A percentile compares a stretch with the other conserved stretches of the same genome.
These are phyloP conservation scores for Colletotrichum siamense DNA, from an alignment of 2,329 filamentous ascomycete species.

Conservation along the genomic window DNA sequence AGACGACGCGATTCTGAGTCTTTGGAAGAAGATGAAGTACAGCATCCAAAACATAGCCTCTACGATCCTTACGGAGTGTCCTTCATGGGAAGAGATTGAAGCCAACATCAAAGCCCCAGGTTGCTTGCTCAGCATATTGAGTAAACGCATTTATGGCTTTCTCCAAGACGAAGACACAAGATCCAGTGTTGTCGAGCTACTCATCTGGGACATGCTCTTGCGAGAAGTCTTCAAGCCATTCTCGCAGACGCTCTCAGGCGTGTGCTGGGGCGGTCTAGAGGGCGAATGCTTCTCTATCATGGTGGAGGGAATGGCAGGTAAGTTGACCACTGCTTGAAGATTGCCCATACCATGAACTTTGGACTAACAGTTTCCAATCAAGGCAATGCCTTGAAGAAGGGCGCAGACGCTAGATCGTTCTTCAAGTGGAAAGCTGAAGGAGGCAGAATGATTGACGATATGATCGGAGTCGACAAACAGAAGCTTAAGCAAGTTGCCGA, in stretches of 20 bases:
- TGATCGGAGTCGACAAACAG: neutral
- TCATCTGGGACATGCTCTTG: neutral
- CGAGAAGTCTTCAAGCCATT: neutral
- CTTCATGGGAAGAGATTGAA: neutral
- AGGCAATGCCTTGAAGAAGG: neutral
- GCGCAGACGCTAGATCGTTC: neutral
- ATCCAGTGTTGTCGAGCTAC: neutral
- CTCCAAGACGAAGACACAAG: neutral
- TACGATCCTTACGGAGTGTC: neutral
- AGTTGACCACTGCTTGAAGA: too few relatives aligned
- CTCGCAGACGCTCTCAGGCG: too few relatives aligned
- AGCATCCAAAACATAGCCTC: slow-evolving; percentile 19
- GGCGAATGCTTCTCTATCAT: neutral
- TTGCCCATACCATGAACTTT: too few relatives aligned
- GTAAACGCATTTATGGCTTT: neutral
- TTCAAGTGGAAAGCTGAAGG: neutral
- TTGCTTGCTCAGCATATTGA: neutral
- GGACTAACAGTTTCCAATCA: neutral
- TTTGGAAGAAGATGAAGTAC: slow-evolving; percentile 25
- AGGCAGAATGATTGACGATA: neutral
- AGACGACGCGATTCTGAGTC: slow-evolving; percentile 7
- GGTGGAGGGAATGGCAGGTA: neutral
- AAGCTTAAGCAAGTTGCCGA: accelerated
- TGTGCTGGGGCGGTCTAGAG: neutral
- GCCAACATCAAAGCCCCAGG: neutral